Percentiles rank a stretch among this genome's conserved stretches.
Evolutionary conservation across 2,329 filamentous ascomycete species (phyloP).

Genomic region (Botrytis deweyae): DNA sequence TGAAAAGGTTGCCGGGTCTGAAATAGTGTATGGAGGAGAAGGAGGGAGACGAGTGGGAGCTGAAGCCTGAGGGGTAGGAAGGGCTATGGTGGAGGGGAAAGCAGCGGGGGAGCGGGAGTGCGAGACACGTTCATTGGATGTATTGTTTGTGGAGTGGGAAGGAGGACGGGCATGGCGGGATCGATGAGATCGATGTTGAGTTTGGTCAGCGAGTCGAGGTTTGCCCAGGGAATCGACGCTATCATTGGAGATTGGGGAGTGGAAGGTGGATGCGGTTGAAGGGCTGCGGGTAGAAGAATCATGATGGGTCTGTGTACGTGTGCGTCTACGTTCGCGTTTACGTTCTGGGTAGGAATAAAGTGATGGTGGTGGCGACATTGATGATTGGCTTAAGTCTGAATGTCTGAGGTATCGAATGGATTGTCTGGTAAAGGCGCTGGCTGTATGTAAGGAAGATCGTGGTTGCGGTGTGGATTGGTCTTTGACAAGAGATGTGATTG

Average conservation of each 20-base stretch:
- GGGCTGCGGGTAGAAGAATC: not conserved
- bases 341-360: not conserved
- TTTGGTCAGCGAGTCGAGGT: not conserved
- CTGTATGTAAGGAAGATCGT: not conserved
- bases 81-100: not conserved
- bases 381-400: not conserved
- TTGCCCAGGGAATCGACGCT: conserved; percentile 5
- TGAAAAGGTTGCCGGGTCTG: not conserved
- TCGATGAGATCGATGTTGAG: conserved; percentile 4
- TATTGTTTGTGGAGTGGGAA: not conserved
- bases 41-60: not conserved
- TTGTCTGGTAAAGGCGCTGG: not conserved
- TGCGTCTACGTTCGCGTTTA: not conserved
- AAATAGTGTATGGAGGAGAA: not conserved
- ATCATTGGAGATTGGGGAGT: not conserved
- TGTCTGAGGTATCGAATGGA: not conserved
- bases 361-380: conserved; percentile 13
- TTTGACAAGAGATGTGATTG: not conserved
- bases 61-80: not conserved
- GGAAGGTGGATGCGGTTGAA: conserved; percentile 13
- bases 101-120: not conserved
- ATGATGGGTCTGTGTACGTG: not conserved
- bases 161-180: not conserved
- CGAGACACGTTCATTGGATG: not conserved
- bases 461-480: not conserved